These are phyloP conservation scores for Eucalyptus erythrocorys DNA, from an alignment of 345 rosid genomes.

Conservation along the genomic window DNA sequence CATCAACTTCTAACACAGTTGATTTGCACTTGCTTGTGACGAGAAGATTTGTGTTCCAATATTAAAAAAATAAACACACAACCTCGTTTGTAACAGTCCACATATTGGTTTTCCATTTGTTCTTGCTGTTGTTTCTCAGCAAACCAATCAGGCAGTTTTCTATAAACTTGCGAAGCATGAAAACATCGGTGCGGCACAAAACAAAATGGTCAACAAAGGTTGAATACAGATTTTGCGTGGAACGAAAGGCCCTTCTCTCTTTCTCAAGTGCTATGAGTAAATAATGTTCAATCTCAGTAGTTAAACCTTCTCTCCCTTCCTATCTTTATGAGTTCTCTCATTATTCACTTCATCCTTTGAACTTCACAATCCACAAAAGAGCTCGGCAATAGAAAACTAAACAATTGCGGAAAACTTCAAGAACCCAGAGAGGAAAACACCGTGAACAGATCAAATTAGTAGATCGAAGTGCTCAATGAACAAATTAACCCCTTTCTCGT, in stretches of 20 bases:
- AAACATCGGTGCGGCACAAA: neutral
- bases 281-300: neutral
- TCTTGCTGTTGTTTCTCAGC: no score
- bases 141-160: no score
- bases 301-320: neutral
- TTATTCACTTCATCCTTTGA: neutral
- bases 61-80: no score
- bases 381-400: neutral
- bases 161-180: neutral
- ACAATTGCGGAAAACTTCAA: neutral
- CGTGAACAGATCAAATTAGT: neutral
- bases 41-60: accelerated
- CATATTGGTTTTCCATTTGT: neutral
- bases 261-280: neutral
- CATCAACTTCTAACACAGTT: neutral
- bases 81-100: neutral
- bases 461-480: neutral
- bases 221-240: neutral
- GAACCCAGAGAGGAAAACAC: neutral
- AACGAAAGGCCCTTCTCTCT: neutral
- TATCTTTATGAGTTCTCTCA: neutral
- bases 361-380: neutral
- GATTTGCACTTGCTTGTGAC: neutral
- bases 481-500: neutral
- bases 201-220: neutral